phyloP scores from a whole-genome alignment of 441 rosid genomes.

The Jatropha podagrica region DNA sequence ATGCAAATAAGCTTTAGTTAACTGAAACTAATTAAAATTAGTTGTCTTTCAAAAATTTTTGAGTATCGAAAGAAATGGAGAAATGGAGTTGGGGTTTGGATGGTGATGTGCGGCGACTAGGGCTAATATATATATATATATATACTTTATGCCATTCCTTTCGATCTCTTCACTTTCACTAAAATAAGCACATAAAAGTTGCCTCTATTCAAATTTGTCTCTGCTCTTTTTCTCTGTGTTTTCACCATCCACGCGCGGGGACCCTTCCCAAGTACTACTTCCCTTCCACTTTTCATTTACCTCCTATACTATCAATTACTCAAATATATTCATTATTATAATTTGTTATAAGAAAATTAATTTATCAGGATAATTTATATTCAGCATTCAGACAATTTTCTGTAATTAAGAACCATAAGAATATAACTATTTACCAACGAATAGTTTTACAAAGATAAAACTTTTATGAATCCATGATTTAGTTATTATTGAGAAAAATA shows the following conservation, averaged over 20 bases:
- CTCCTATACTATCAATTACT: neutral
- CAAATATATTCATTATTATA: too few species aligned
- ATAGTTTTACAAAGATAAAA: too few species aligned
- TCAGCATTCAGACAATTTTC: too few species aligned
- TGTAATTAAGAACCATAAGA: too few species aligned
- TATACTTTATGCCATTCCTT: slow-evolving; percentile 30
- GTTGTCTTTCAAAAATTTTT: too few species aligned
- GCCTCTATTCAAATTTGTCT: slow-evolving; percentile 25
- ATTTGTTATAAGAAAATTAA: too few species aligned
- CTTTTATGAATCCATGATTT: too few species aligned
- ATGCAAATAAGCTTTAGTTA: too few species aligned
- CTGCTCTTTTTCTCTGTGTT: slow-evolving; percentile 26
- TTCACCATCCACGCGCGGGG: slow-evolving; percentile 27
- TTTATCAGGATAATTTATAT: too few species aligned
- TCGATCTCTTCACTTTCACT: slow-evolving; percentile 31
- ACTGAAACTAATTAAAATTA: neutral
- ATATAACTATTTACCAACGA: too few species aligned
- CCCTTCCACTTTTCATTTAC: neutral
- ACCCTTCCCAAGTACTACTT: neutral
- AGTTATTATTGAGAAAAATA: too few species aligned
- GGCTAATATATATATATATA: neutral
- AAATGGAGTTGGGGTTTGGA: neutral
- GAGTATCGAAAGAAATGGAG: too few species aligned
- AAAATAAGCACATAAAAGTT: slow-evolving; percentile 21
- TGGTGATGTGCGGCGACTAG: slow-evolving; percentile 26